Evolutionary conservation across 2,329 filamentous ascomycete species (phyloP), one percentile per base, ranked within the genome.

Genomic region (Ophiocordyceps unilateralis): DNA sequence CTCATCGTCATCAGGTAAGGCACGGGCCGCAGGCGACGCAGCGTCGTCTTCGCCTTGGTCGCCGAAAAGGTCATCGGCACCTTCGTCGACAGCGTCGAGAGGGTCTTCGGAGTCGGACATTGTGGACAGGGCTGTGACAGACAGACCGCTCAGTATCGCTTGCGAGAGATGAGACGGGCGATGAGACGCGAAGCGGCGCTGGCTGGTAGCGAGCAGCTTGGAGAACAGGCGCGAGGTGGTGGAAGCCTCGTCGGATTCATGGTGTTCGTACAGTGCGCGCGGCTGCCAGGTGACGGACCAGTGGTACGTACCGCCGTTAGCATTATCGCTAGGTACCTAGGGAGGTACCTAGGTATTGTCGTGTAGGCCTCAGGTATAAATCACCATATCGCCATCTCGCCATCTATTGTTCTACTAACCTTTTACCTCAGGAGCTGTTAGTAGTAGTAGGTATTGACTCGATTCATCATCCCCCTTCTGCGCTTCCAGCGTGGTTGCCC

Each of bases 1-100:
- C 20, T 73, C 71, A 48, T 78, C 73, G 52, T 87, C 81, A 53
- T 72, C 71, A n/a, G n/a, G n/a, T n/a, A n/a, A n/a, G n/a, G n/a
- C n/a, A 51, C 75, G 72, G 50, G 78, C 78, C 55, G 77, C 77
- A 71, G 41, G 78, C 71, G 49, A 76, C 60, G 53, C 49, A 40
- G 55, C 49, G 28, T 80, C 76, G 45, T 76, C 73, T 50, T 82
- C 66, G 32, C 64, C 72, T 42, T 70, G 72, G 45, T 76, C 74
- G 42, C 74, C 76, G 47, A 80, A 79, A 39, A 79, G 66, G 53
- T 79, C 76, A 53, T 76, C 75, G 45, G 66, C 75, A 45, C 64
- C 72, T 41, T 70, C 69, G 44, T 75, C 72, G 44, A 72, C 63
- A 45, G 63, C 60, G 41, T 72, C 69, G 50, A 72, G 57, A 43